A percentile compares a stretch with the other conserved stretches of the same genome.
Evolutionary conservation across 2,329 filamentous ascomycete genomes (phyloP).

Genomic region (Fusarium sp.): DNA sequence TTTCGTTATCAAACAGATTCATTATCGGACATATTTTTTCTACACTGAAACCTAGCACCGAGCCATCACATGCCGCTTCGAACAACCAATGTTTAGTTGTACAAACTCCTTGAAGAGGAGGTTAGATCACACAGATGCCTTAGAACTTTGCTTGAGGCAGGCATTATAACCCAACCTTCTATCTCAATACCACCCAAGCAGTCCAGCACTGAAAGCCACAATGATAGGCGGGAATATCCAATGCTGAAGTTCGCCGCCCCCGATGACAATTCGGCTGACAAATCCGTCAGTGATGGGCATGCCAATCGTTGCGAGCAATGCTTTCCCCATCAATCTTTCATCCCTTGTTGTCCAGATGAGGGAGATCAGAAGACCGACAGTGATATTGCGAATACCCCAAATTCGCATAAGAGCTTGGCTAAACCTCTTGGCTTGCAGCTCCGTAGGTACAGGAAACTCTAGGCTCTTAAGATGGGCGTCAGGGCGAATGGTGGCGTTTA

Average conservation of each 20-base stretch:
- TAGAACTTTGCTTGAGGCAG: too few species aligned
- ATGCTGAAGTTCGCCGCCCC: conserved; percentile 19
- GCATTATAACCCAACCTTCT: too few species aligned
- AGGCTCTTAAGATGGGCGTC: conserved; percentile 12
- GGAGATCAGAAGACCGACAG: neutral
- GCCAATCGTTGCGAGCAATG: neutral
- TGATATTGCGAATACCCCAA: conserved; percentile 29
- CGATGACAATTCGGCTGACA: conserved; percentile 9
- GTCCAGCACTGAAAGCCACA: neutral
- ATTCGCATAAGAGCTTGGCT: conserved; percentile 20
- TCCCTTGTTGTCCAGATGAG: neutral
- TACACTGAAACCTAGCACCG: too few species aligned
- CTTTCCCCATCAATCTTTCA: conserved; percentile 5
- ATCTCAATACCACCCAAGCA: conserved; percentile 19
- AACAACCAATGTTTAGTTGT: too few species aligned
- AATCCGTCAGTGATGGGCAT: conserved; percentile 23
- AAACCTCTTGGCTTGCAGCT: conserved; percentile 17
- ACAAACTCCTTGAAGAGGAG: too few species aligned
- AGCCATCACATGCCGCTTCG: too few species aligned
- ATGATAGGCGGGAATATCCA: conserved; percentile 28
- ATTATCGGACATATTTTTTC: too few species aligned
- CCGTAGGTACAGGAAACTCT: conserved; percentile 19
- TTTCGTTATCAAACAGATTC: too few species aligned
- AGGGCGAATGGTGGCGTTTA: conserved; percentile 25
- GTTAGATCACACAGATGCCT: too few species aligned